phyloP scores from a whole-genome alignment of 1,139 yeast species.

The Yamadazyma diospyri region DNA sequence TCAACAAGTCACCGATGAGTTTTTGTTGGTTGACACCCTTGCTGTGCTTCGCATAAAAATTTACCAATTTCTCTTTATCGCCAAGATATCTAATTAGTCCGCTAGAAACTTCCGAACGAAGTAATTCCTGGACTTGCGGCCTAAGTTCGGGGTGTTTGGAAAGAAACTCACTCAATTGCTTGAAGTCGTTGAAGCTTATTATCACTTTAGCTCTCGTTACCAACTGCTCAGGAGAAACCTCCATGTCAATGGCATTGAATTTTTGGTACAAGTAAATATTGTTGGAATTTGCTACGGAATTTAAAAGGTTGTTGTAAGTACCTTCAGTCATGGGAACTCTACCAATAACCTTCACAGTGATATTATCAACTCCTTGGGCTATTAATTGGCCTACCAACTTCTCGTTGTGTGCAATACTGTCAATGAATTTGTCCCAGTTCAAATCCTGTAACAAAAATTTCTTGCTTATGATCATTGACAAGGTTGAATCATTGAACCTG shows the following conservation, averaged over 20 bases:
- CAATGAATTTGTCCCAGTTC: slow-evolving; percentile 22
- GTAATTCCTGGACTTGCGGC: slow-evolving; percentile 4
- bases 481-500: slow-evolving; percentile 29
- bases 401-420: slow-evolving; percentile 17
- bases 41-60: slow-evolving; percentile 7
- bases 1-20: slow-evolving; percentile 10
- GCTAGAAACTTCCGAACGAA: slow-evolving; percentile 6
- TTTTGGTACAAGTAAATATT: slow-evolving; percentile 12
- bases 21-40: slow-evolving; percentile 13
- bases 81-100: slow-evolving; percentile 10
- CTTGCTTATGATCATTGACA: slow-evolving; percentile 31
- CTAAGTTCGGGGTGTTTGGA: slow-evolving; percentile 1
- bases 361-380: slow-evolving; percentile 24
- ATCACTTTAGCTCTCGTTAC: slow-evolving; percentile 8
- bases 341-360: slow-evolving; percentile 20
- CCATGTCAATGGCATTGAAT: slow-evolving; percentile 5
- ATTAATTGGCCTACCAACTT: slow-evolving; percentile 20
- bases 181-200: slow-evolving; percentile 8
- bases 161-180: slow-evolving; percentile 3
- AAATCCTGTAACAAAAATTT: slow-evolving; percentile 26
- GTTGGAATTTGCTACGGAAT: slow-evolving; percentile 7
- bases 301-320: slow-evolving; percentile 7
- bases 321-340: slow-evolving; percentile 9
- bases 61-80: slow-evolving; percentile 7
- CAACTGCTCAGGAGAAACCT: slow-evolving; percentile 6